Evolutionary conservation across 176 grass and related monocot species (phyloP).

Genomic region (Bromus sterilis): DNA sequence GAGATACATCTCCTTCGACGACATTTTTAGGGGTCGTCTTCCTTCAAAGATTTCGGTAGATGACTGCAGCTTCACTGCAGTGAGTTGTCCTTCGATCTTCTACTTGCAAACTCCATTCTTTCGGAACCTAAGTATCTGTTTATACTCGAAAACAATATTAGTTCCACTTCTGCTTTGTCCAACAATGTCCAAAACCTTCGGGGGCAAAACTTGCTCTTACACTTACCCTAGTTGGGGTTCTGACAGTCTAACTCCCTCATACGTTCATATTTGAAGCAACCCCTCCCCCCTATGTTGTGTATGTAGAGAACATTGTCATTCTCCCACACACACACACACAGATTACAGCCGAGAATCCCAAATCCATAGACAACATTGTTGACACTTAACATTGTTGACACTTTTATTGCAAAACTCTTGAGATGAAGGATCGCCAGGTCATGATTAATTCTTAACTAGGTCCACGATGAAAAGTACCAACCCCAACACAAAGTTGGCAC

Average conservation of each 20-base stretch:
- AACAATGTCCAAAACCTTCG: no score
- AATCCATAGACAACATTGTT: background rate
- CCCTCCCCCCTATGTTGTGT: background rate
- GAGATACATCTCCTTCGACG: no score
- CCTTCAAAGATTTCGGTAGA: no score
- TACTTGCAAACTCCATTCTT: no score
- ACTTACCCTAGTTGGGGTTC: no score
- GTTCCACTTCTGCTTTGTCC: no score
- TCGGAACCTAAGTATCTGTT: no score
- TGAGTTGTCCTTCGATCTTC: no score
- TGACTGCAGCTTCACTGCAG: no score
- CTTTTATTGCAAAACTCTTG: background rate
- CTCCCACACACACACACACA: background rate
- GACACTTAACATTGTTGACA: background rate
- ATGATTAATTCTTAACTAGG: background rate
- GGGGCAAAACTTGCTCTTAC: no score
- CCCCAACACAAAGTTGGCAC: background rate
- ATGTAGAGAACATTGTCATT: background rate
- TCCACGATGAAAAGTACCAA: background rate
- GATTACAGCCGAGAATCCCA: background rate
- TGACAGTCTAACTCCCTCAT: background rate
- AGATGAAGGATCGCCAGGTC: background rate
- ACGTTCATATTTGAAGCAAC: background rate
- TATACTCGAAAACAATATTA: no score
- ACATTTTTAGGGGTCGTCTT: no score